These are phyloP conservation scores for Paracoccidioides brasiliensis DNA, from an alignment of 2,329 filamentous ascomycete species.

Conservation along the genomic window DNA sequence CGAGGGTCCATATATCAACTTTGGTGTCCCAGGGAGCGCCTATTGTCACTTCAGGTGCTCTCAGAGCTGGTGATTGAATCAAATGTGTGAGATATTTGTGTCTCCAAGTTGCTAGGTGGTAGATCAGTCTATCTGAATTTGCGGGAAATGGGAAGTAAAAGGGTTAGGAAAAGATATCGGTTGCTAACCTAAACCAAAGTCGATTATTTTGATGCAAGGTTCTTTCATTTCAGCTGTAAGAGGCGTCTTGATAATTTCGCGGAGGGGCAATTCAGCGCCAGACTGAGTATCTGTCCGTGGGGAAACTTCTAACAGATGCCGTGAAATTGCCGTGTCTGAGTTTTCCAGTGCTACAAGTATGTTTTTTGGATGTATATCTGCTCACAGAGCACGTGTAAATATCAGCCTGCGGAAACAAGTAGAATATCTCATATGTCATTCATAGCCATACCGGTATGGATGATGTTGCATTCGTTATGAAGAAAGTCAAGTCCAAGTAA, in stretches of 20 bases:
- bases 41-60: conserved; percentile 17
- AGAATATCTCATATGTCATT: neutral
- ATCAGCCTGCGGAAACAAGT: neutral
- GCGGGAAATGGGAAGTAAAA: neutral
- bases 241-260: conserved; percentile 15
- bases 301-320: conserved; percentile 13
- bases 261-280: conserved; percentile 10
- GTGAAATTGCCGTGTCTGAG: conserved; percentile 9
- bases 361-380: conserved; percentile 18
- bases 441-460: conserved; percentile 16
- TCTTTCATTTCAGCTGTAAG: conserved; percentile 11
- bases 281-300: conserved; percentile 4
- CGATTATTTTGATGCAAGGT: conserved; percentile 13
- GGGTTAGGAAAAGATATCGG: neutral
- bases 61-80: conserved; percentile 14
- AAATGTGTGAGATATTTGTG: conserved; percentile 10
- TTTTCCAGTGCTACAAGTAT: conserved; percentile 15
- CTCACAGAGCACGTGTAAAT: conserved; percentile 1
- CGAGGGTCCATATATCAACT: conserved; percentile 21
- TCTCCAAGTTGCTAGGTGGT: conserved; percentile 11
- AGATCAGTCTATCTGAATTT: neutral
- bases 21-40: conserved; percentile 15
- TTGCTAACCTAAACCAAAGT: conserved; percentile 15
- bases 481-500: conserved; percentile 18
- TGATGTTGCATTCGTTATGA: conserved; percentile 15